Evolutionary conservation across 2,329 filamentous ascomycete genomes (phyloP).

Genomic region (Ceratocystis lukuohia): DNA sequence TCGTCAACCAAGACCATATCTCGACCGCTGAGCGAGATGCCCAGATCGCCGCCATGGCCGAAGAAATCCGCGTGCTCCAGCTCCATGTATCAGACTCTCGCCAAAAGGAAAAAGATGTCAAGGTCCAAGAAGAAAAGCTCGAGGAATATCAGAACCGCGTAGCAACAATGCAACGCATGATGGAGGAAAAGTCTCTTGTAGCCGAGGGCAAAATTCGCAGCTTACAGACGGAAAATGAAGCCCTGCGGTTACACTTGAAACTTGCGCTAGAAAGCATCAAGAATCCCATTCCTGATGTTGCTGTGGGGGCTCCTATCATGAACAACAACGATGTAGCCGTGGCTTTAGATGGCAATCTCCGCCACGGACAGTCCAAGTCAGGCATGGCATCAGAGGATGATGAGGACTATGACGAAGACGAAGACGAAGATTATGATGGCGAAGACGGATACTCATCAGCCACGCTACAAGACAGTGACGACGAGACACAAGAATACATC

Average conservation of each 20-base stretch:
- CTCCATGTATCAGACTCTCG: conserved; percentile 54
- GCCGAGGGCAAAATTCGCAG: conserved; percentile 88
- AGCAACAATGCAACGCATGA: conserved; percentile 77
- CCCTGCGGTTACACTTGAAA: conserved; percentile 72
- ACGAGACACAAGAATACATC: conserved; percentile 71
- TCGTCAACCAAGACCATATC: conserved; percentile 91
- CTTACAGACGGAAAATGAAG: conserved; percentile 80
- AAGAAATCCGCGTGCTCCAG: conserved; percentile 80
- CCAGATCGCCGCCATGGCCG: conserved; percentile 86
- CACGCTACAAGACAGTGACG: conserved; percentile 32
- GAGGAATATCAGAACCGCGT: conserved; percentile 94
- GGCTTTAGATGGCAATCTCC: conserved; percentile 23
- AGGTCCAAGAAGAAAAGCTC: conserved; percentile 66
- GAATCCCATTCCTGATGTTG: conserved; percentile 67
- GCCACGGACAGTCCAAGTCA: conserved; percentile 16
- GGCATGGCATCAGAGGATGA: conserved; percentile 18
- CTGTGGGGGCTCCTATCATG: conserved; percentile 25
- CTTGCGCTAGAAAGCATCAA: conserved; percentile 75
- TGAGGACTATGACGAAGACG: conserved; percentile 32
- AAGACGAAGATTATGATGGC: conserved; percentile 39
- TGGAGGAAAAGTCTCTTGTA: conserved; percentile 86
- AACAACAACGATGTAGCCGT: conserved; percentile 25
- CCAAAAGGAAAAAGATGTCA: conserved; percentile 61
- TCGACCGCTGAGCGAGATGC: conserved; percentile 87
- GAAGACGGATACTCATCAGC: conserved; percentile 34